phyloP scores from a whole-genome alignment of 2,329 filamentous ascomycete genomes.

The Epichloe sylvatica region DNA sequence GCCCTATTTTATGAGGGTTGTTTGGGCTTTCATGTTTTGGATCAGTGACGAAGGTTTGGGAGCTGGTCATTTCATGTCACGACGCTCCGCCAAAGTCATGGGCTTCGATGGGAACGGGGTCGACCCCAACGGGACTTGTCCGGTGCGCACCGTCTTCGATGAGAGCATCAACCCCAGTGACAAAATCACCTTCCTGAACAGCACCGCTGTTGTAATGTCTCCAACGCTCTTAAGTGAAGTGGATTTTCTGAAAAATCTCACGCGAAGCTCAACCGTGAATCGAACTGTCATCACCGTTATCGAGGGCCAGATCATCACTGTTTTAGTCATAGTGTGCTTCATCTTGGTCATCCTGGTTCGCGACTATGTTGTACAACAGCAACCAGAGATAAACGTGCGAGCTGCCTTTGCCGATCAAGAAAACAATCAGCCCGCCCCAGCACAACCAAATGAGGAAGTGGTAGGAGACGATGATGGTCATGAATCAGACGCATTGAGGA shows the following conservation, averaged over 20 bases:
- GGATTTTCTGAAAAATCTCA: conserved; percentile 44
- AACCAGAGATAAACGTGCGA: conserved; percentile 78
- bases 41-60: conserved; percentile 62
- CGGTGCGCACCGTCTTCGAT: conserved; percentile 7
- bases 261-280: conserved; percentile 59
- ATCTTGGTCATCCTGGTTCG: conserved; percentile 93
- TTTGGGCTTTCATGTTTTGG: conserved; percentile 94
- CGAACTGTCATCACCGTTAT: conserved; percentile 66
- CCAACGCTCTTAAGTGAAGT: conserved; percentile 43
- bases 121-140: background rate
- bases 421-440: conserved; percentile 12
- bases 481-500: conserved; percentile 16
- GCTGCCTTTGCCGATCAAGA: conserved; percentile 42
- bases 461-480: conserved; percentile 7
- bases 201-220: conserved; percentile 6
- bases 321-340: conserved; percentile 83
- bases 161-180: conserved; percentile 1
- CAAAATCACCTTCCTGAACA: conserved; percentile 9
- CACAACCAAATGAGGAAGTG: conserved; percentile 9
- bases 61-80: conserved; percentile 14
- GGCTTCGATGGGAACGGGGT: background rate
- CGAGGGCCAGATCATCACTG: conserved; percentile 87
- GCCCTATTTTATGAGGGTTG: conserved; percentile 77
- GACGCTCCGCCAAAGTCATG: background rate
- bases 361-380: conserved; percentile 97